Percentiles rank a stretch among this genome's conserved stretches.
phyloP scores from a whole-genome alignment of 1,139 yeast species.

The Taphrina flavorubra region DNA sequence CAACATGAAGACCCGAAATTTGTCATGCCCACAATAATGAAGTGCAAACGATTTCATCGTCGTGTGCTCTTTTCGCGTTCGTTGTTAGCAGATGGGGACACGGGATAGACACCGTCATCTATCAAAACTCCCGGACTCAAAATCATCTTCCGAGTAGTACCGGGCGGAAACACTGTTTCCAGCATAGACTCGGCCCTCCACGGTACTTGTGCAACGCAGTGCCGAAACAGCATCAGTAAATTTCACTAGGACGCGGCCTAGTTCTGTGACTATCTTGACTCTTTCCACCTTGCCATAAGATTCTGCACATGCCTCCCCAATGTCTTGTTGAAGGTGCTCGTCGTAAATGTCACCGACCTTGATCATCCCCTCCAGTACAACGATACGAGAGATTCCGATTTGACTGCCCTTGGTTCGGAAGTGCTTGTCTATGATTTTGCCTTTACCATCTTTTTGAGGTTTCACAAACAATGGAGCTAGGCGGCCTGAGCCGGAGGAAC shows the following conservation, averaged over 20 bases:
- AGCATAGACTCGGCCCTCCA: constrained; percentile 20
- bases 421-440: constrained; percentile 26
- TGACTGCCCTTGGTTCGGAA: neutral
- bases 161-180: constrained; percentile 17
- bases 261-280: constrained; percentile 14
- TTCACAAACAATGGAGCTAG: constrained; percentile 35
- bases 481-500: constrained; percentile 25
- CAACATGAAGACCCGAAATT: no score
- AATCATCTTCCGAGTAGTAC: constrained; percentile 20
- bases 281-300: constrained; percentile 36
- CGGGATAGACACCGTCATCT: no score
- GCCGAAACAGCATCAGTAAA: constrained; percentile 31
- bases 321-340: constrained; percentile 33
- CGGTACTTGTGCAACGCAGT: constrained; percentile 23
- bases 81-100: no score
- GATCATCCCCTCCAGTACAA: constrained; percentile 20
- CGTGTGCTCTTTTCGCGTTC: no score
- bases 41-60: no score
- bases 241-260: constrained; percentile 17
- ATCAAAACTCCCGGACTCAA: neutral
- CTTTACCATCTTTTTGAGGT: constrained; percentile 37
- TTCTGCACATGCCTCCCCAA: constrained; percentile 29
- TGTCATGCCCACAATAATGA: no score
- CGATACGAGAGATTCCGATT: neutral
- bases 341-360: constrained; percentile 16